Evolutionary conservation across 345 rosid species (phyloP), one percentile per base, ranked within the genome.

Genomic region (Aethionema arabicum): DNA sequence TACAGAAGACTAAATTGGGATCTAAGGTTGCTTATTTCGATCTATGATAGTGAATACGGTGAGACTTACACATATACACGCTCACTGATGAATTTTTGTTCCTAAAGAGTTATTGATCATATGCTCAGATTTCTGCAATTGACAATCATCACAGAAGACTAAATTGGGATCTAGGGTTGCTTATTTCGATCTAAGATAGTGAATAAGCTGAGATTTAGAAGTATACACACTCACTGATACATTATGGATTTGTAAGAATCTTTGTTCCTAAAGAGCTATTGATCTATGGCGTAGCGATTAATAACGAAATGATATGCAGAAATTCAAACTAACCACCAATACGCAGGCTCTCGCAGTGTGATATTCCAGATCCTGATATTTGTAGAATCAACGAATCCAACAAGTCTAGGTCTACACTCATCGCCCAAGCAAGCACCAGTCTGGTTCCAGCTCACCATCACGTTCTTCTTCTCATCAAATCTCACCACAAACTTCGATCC

Each of bases 381-480:
- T 3, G 14, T 77, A 44, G 85, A 93, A 35, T 78, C 80, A 2
- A 87, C 66, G 74, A 93, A 93, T 2, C 97, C 97, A 35, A 90
- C 82, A 35, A 90, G 65, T 31, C 92, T 74, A 0, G 96, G 99
- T 65, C 99, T 70, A 15, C 92, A 84, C 80, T 90, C 96, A 57
- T 90, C 97, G 5, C 96, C 99, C 36, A 60, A 66, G 64, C 99
- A 93, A 62, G 83, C 87, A 11, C 97, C 95, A 0, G 91, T 93
- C 16, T 58, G 43, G 44, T 90, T 90, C 97, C 97, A 93, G 65
- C 97, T 93, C 72, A 90, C 92, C 97, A 85, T 93, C 72, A 90
- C 87, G 72, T 90, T 90, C 80, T 93, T 87, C 74, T 77, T 78
- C 74, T 78, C 76, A 6, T 79, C 68, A 42, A 84, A 81, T 58